A percentile compares a stretch with the other conserved stretches of the same genome.
Conservation (phyloP, 139 green algal species). For the Choricystis sp. region DNA sequence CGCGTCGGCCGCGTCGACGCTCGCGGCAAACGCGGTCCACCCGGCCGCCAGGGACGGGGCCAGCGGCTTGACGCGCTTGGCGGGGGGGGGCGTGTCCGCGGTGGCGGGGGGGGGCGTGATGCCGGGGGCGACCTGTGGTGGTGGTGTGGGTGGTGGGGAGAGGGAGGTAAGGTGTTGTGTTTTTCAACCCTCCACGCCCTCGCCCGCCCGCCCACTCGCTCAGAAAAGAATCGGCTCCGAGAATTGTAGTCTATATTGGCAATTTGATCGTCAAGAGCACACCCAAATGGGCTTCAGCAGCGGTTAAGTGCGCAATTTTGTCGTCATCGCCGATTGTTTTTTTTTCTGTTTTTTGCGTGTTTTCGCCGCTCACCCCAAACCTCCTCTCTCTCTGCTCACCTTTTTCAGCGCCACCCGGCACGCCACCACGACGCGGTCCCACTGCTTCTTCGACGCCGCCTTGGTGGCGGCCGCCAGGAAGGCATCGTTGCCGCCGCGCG, state of each 20-base stretch:
- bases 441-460: constrained; percentile 65
- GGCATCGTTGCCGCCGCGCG: constrained; percentile 65
- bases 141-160: no score
- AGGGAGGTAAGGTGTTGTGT: background rate
- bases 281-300: no score
- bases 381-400: constrained; percentile 7
- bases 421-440: constrained; percentile 66
- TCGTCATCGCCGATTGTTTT: no score
- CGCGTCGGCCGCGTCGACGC: constrained; percentile 50
- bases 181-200: background rate
- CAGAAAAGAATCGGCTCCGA: background rate
- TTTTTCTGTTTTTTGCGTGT: constrained; percentile 1
- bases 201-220: background rate
- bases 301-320: no score
- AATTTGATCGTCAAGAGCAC: background rate
- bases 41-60: constrained; percentile 9
- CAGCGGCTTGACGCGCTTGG: constrained; percentile 1
- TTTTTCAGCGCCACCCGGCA: constrained; percentile 56
- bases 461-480: constrained; percentile 50
- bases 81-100: background rate
- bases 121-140: background rate
- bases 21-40: constrained; percentile 50
- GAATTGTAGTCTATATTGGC: background rate
- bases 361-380: background rate
- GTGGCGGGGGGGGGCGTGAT: background rate